Conservation (phyloP, 768 basidiomycete genomes). For the Albatrellus ellisii region DNA sequence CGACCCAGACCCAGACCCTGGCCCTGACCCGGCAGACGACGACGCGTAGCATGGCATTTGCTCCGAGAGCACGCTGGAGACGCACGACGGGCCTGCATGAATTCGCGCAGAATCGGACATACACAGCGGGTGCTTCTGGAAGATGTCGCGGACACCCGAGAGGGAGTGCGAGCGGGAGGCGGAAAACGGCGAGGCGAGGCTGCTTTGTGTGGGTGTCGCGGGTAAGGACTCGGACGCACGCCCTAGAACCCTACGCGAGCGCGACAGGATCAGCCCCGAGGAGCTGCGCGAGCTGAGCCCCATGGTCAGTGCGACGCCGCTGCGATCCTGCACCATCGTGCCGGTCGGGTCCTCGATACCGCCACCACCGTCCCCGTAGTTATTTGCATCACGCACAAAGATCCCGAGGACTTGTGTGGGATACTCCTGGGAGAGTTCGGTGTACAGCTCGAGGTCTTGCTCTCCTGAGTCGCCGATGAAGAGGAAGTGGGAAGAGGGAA, state of each 20-base stretch:
- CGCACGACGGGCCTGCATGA: too few species aligned
- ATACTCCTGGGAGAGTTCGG: slow-evolving; percentile 55
- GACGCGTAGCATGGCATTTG: not conserved
- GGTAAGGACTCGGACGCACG: not conserved
- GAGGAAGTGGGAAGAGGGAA: slow-evolving; percentile 64
- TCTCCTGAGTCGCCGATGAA: slow-evolving; percentile 90
- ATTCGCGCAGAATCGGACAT: too few species aligned
- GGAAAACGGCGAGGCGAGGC: not conserved
- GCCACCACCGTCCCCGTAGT: slow-evolving; percentile 20
- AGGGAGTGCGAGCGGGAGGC: not conserved
- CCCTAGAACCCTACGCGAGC: not conserved
- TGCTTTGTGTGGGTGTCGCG: not conserved
- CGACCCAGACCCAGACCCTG: not conserved
- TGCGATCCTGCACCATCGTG: slow-evolving; percentile 7
- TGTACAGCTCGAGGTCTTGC: slow-evolving; percentile 89
- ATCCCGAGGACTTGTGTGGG: slow-evolving; percentile 63
- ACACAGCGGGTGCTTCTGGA: not conserved
- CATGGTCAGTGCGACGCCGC: slow-evolving; percentile 2
- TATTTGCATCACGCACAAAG: slow-evolving; percentile 68
- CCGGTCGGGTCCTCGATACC: slow-evolving; percentile 57
- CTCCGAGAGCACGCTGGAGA: not conserved
- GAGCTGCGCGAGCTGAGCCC: slow-evolving; percentile 1
- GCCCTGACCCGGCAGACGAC: not conserved
- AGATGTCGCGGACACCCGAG: slow-evolving; percentile 1
- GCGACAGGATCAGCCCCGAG: not conserved